phyloP scores from a whole-genome alignment of 2,329 filamentous ascomycete genomes.

The Alternaria panax region DNA sequence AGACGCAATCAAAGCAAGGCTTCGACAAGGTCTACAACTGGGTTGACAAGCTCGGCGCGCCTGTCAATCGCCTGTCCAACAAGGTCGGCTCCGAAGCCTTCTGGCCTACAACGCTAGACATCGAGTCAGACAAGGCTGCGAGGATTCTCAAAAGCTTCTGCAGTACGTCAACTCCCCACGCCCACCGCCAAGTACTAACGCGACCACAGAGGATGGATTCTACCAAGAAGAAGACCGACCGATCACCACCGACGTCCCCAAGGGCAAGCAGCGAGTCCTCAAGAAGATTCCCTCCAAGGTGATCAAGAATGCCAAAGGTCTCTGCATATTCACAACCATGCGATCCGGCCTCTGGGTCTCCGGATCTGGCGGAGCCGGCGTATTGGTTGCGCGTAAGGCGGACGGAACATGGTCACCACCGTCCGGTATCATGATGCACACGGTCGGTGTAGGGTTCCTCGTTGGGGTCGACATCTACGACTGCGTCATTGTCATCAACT shows the following conservation, averaged over 20 bases:
- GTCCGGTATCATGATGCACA: slow-evolving; percentile 89
- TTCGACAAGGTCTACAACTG: slow-evolving; percentile 77
- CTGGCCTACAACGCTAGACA: slow-evolving; percentile 84
- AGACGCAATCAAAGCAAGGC: slow-evolving; percentile 51
- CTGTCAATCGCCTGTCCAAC: slow-evolving; percentile 82
- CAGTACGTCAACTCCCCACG: slow-evolving; percentile 63
- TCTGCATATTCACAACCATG: slow-evolving; percentile 96
- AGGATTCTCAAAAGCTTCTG: slow-evolving; percentile 90
- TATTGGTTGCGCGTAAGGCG: slow-evolving; percentile 82
- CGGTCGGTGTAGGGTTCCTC: slow-evolving; percentile 85
- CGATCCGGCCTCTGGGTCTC: slow-evolving; percentile 90
- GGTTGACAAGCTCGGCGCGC: slow-evolving; percentile 73
- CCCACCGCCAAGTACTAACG: slow-evolving; percentile 24
- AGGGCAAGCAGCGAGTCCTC: slow-evolving; percentile 68
- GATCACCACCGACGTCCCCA: slow-evolving; percentile 59
- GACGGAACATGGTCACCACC: slow-evolving; percentile 93
- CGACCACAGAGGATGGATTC: slow-evolving; percentile 68
- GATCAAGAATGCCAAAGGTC: slow-evolving; percentile 85
- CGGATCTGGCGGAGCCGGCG: slow-evolving; percentile 86
- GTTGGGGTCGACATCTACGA: slow-evolving; percentile 96
- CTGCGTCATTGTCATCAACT: slow-evolving; percentile 92
- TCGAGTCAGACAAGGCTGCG: slow-evolving; percentile 90
- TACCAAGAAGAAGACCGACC: slow-evolving; percentile 64
- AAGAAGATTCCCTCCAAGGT: slow-evolving; percentile 87
- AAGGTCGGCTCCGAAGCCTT: slow-evolving; percentile 83